Evolutionary conservation across 139 green algal species (phyloP).

Genomic region (Tetradesmus lagerheimii): DNA sequence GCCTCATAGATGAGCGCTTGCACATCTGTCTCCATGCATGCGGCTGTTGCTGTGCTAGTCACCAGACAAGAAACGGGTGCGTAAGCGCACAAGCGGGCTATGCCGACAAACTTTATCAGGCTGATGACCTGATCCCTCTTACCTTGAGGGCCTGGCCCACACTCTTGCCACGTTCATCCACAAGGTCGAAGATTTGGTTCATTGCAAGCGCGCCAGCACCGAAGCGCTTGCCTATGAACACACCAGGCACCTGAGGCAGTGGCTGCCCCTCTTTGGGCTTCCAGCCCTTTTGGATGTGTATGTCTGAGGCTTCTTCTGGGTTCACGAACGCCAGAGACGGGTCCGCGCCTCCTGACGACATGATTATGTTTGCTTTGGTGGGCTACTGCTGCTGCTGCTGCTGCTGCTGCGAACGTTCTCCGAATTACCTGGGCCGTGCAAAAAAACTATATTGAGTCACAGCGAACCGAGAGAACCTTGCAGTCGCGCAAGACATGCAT

Average conservation of each 20-base stretch:
- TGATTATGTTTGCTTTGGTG: background rate
- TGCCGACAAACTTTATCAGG: too few relatives aligned
- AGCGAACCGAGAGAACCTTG: too few relatives aligned
- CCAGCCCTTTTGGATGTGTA: background rate
- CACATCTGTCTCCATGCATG: too few relatives aligned
- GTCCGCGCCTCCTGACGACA: background rate
- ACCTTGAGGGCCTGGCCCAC: conserved; percentile 39
- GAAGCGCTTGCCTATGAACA: conserved; percentile 40
- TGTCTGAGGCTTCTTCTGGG: background rate
- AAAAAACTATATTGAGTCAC: too few relatives aligned
- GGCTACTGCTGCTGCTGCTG: background rate
- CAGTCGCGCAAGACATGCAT: background rate
- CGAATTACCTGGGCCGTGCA: too few relatives aligned
- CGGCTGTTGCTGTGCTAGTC: too few relatives aligned
- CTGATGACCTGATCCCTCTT: too few relatives aligned
- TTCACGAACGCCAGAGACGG: background rate
- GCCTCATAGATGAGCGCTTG: too few relatives aligned
- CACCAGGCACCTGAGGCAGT: conserved; percentile 20
- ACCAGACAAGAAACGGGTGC: too few relatives aligned
- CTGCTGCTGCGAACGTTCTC: background rate
- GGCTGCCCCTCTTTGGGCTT: background rate
- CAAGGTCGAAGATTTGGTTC: conserved; percentile 42
- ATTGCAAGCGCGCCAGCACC: conserved; percentile 18
- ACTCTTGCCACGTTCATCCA: conserved; percentile 8
- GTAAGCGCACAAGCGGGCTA: too few relatives aligned